Percentiles rank a stretch among this genome's conserved stretches.
Evolutionary conservation across 1,284 basidiomycete genomes (phyloP).

Genomic region (Grifola frondosa): DNA sequence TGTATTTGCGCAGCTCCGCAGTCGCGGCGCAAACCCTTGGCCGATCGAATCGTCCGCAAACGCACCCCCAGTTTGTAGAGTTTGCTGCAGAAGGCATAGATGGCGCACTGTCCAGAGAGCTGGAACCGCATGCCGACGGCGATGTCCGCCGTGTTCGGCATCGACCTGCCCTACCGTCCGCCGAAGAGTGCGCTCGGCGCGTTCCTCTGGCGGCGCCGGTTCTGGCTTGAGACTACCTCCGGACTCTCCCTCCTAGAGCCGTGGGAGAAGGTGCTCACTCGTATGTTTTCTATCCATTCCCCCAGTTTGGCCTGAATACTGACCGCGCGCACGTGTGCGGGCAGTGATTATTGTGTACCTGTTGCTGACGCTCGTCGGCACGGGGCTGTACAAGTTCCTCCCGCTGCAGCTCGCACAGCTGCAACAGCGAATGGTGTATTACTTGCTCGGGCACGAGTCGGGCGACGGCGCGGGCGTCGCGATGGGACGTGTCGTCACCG

Average conservation of each 20-base stretch:
- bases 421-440: conserved; percentile 36
- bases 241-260: conserved; percentile 54
- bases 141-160: conserved; percentile 21
- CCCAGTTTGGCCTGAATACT: background rate
- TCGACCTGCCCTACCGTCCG: conserved; percentile 32
- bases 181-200: conserved; percentile 37
- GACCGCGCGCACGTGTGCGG: background rate
- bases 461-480: conserved; percentile 5
- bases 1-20: too few relatives aligned
- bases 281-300: conserved; percentile 36
- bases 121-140: conserved; percentile 28
- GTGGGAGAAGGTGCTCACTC: conserved; percentile 57
- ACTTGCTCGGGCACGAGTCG: conserved; percentile 35
- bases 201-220: conserved; percentile 46
- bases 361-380: conserved; percentile 31
- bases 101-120: conserved; percentile 21
- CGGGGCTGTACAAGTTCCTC: conserved; percentile 35
- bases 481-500: conserved; percentile 7
- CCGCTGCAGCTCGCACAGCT: conserved; percentile 35
- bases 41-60: too few relatives aligned
- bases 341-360: conserved; percentile 34
- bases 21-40: too few relatives aligned
- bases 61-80: too few relatives aligned
- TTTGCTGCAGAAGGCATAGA: too few relatives aligned
- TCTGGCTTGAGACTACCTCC: conserved; percentile 54